phyloP scores from a whole-genome alignment of 2,329 filamentous ascomycete species.

The Bertia moriformis region DNA sequence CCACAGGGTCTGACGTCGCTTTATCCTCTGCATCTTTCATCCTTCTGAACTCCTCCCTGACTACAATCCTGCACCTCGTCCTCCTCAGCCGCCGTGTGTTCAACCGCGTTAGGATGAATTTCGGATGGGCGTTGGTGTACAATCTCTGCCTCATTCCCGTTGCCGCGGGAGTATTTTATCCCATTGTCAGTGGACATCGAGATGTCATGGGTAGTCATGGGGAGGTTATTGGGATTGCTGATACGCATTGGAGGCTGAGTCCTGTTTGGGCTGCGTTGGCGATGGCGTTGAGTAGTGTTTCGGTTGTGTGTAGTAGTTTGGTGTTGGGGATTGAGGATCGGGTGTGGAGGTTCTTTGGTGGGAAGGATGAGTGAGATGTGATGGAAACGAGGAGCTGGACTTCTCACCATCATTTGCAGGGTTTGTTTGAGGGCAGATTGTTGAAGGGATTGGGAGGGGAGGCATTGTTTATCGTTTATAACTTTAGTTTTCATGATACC shows the following conservation, averaged over 20 bases:
- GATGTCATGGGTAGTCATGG: constrained; percentile 15
- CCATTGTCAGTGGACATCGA: constrained; percentile 25
- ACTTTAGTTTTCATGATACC: no score
- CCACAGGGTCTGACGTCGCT: constrained; percentile 69
- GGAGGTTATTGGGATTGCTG: constrained; percentile 13
- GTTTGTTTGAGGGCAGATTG: no score
- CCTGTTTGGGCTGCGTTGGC: constrained; percentile 29
- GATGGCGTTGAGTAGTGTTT: constrained; percentile 53
- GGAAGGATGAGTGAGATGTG: neutral
- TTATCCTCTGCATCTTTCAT: constrained; percentile 73
- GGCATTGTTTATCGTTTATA: no score
- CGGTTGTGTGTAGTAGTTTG: constrained; percentile 46
- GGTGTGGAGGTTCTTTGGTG: neutral
- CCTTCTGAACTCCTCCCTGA: constrained; percentile 47
- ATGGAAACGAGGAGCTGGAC: no score
- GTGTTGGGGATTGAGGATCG: constrained; percentile 24
- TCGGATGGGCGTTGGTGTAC: constrained; percentile 53
- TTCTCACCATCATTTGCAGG: no score
- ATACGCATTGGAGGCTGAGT: constrained; percentile 27
- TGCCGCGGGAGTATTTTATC: constrained; percentile 51
- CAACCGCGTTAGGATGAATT: constrained; percentile 51
- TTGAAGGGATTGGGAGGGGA: no score
- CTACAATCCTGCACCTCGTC: constrained; percentile 42
- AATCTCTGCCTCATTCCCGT: constrained; percentile 50
- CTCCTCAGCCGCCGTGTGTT: constrained; percentile 46